Evolutionary conservation across 1,284 basidiomycete species (phyloP).

Genomic region (Irpex lacteus): DNA sequence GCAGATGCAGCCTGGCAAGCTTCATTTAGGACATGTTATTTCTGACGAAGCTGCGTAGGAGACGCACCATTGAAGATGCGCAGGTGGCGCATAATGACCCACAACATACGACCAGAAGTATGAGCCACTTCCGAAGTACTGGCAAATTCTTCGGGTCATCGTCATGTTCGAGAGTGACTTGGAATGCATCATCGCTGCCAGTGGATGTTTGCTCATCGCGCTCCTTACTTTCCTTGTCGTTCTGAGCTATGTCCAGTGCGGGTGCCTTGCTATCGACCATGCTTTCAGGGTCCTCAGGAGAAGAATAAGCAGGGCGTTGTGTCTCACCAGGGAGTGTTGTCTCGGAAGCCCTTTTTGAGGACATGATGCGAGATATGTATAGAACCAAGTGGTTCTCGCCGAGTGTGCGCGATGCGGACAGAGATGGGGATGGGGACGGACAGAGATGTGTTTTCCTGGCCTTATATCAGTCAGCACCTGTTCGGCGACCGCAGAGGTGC

Average conservation of each 20-base stretch:
- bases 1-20: constrained; percentile 58
- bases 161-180: constrained; percentile 38
- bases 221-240: background rate
- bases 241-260: background rate
- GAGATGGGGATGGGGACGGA: too few relatives aligned
- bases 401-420: background rate
- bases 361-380: background rate
- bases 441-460: too few relatives aligned
- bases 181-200: background rate
- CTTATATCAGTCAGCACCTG: too few relatives aligned
- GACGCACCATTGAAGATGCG: constrained; percentile 65
- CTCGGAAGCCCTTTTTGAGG: background rate
- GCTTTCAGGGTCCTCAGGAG: background rate
- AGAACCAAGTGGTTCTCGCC: background rate
- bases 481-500: too few relatives aligned
- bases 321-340: background rate
- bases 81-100: constrained; percentile 66
- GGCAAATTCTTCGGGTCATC: constrained; percentile 53
- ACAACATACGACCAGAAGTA: constrained; percentile 49
- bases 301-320: background rate
- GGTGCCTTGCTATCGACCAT: background rate
- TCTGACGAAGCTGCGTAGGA: background rate
- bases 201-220: background rate
- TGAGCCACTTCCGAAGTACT: constrained; percentile 51
- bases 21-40: constrained; percentile 4